Conservation (phyloP, 352 stramenopile genomes). For the Labyrinthula sp. region DNA sequence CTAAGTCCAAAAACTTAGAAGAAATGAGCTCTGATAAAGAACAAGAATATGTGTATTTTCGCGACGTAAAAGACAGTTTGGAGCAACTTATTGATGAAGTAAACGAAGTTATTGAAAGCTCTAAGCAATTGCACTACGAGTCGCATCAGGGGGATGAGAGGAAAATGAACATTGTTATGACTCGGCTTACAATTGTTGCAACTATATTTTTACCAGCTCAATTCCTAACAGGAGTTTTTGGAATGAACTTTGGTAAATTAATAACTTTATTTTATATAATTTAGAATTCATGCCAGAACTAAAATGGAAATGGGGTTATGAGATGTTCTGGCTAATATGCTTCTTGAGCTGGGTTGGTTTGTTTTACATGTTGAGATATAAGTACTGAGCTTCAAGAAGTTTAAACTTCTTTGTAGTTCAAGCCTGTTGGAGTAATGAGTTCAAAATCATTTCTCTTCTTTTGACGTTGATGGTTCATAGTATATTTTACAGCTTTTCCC, state of each 20-base stretch:
- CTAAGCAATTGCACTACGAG: constrained; percentile 45
- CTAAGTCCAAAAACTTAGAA: too few relatives aligned
- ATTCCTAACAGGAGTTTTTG: constrained; percentile 59
- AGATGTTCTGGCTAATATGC: constrained; percentile 44
- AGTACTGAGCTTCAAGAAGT: too few relatives aligned
- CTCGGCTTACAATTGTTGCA: constrained; percentile 51
- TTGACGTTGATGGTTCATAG: too few relatives aligned
- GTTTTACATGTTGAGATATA: too few relatives aligned
- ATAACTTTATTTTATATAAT: too few relatives aligned
- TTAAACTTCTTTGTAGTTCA: too few relatives aligned
- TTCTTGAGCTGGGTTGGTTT: constrained; percentile 15
- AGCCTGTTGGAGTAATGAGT: too few relatives aligned
- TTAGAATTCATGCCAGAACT: constrained; percentile 59
- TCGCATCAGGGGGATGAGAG: constrained; percentile 44
- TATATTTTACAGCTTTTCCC: too few relatives aligned
- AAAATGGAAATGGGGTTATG: constrained; percentile 47
- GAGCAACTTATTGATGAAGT: constrained; percentile 52
- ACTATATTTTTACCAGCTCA: constrained; percentile 54
- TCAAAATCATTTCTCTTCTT: too few relatives aligned
- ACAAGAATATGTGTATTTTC: too few relatives aligned
- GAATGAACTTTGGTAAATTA: constrained; percentile 71
- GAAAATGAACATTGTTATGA: constrained; percentile 51
- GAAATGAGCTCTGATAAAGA: too few relatives aligned
- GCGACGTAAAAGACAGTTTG: constrained; percentile 57
- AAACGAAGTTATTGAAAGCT: constrained; percentile 49